Base-by-base conservation (phyloP, 352 stramenopile genomes). In the Aphanomyces invadans region DNA sequence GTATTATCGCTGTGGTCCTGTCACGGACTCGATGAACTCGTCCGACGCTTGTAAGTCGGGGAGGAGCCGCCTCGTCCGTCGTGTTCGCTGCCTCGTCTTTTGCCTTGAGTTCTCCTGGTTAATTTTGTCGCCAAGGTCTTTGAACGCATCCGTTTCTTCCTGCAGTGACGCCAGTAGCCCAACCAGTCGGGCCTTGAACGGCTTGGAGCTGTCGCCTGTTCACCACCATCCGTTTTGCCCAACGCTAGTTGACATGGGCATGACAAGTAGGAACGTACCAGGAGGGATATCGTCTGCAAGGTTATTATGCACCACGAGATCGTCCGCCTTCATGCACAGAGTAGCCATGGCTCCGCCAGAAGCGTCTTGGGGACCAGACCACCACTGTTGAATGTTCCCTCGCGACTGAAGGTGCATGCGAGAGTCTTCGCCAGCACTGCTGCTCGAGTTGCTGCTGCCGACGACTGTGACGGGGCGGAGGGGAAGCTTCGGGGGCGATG, bases 91-190 rank as follows among this genome's bases (percentile, higher is more conserved):
- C 4, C 60, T 28, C 2, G 33, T 36, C 45, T 67, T 67, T n/a
- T 49, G 60, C 38, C 48, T 57, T 4, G 45, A 39, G 17, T 67
- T 39, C 23, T 67, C 60, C 17, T 33, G 25, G n/a, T 19, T 51
- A 4, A 67, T 55, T 17, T 67, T 67, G 32, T 67, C 60, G 3
- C 45, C 60, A 2, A 67, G 46, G 26, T 67, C 60, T 26, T 76
- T 76, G 42, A 74, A 86, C 9, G 80, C 76, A 11, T 68, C 79
- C 11, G 82, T 87, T 67, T 89, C 79, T 46, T 88, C 80, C 63
- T 90, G 79, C 19, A 90, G 75, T 19, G 82, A 87, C 19, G 74
- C 82, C 28, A 89, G 70, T 9, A 91, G 69, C 1, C 79, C 76
- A 5, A 91, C 78, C 5, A 89, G 65, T 12, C 82, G 76, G 23